phyloP scores from a whole-genome alignment of 2,329 filamentous ascomycete genomes.

The Fusarium acutatum region DNA sequence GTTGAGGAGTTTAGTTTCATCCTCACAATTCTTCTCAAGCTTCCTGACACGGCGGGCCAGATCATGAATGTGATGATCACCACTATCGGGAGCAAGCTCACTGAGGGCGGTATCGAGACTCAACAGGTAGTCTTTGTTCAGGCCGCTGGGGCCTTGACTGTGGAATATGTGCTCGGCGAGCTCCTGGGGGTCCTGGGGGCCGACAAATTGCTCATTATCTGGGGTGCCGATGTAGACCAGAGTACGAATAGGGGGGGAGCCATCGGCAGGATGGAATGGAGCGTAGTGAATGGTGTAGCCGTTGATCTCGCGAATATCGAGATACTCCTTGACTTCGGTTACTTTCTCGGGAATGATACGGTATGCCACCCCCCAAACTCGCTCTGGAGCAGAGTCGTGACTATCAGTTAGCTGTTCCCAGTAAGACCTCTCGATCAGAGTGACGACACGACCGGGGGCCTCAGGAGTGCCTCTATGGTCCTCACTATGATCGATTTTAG shows the following conservation, averaged over 20 bases:
- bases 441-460: constrained; percentile 89
- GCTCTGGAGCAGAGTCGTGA: constrained; percentile 67
- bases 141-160: constrained; percentile 83
- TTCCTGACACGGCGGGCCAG: constrained; percentile 76
- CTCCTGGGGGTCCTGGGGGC: constrained; percentile 78
- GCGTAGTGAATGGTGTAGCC: constrained; percentile 95
- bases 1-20: constrained; percentile 11
- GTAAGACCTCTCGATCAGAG: constrained; percentile 83
- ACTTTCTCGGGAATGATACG: constrained; percentile 79
- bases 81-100: constrained; percentile 77
- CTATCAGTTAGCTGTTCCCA: constrained; percentile 81
- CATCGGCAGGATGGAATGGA: constrained; percentile 71
- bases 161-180: constrained; percentile 83
- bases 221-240: constrained; percentile 96
- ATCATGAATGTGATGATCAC: constrained; percentile 86
- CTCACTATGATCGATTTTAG: constrained; percentile 64
- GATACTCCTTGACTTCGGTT: constrained; percentile 83
- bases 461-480: constrained; percentile 94
- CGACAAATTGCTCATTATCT: constrained; percentile 90
- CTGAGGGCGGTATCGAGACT: constrained; percentile 79
- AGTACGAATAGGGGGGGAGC: constrained; percentile 54
- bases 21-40: constrained; percentile 51
- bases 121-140: constrained; percentile 90
- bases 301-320: constrained; percentile 97
- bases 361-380: constrained; percentile 93